Evolutionary conservation across 2,329 filamentous ascomycete species (phyloP).

Genomic region (Fusarium beomiforme): DNA sequence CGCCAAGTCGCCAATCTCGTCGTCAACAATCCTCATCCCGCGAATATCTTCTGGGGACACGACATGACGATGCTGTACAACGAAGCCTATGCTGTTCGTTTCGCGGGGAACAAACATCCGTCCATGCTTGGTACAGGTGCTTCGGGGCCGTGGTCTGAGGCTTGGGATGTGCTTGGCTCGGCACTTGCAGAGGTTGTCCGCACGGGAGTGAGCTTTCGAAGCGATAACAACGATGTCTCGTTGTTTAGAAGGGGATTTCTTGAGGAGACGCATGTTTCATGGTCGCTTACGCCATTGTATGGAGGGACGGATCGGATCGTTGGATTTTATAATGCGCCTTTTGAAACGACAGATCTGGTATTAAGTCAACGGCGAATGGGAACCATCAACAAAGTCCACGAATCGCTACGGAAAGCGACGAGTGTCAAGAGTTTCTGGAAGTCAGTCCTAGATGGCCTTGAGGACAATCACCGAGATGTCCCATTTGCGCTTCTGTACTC

Average conservation of each 20-base stretch:
- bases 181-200: slow-evolving; percentile 50
- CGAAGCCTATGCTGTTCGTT: slow-evolving; percentile 63
- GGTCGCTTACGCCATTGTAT: slow-evolving; percentile 52
- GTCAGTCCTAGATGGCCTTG: slow-evolving; percentile 45
- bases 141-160: slow-evolving; percentile 66
- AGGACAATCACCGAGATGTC: slow-evolving; percentile 50
- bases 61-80: slow-evolving; percentile 73
- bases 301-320: slow-evolving; percentile 48
- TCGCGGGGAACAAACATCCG: slow-evolving; percentile 72
- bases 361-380: slow-evolving; percentile 47
- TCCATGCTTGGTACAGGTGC: slow-evolving; percentile 67
- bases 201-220: slow-evolving; percentile 47
- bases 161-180: slow-evolving; percentile 47
- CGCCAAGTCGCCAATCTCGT: slow-evolving; percentile 53
- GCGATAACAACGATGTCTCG: slow-evolving; percentile 47
- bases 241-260: slow-evolving; percentile 49
- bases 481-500: slow-evolving; percentile 55
- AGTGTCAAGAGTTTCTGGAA: slow-evolving; percentile 50
- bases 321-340: slow-evolving; percentile 53
- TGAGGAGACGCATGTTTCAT: slow-evolving; percentile 53
- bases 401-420: slow-evolving; percentile 44
- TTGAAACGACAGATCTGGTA: slow-evolving; percentile 50
- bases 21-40: slow-evolving; percentile 54
- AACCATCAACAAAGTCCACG: slow-evolving; percentile 48
- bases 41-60: slow-evolving; percentile 69